phyloP scores from a whole-genome alignment of 257 asterid genomes.

The Penstemon barbatus region DNA sequence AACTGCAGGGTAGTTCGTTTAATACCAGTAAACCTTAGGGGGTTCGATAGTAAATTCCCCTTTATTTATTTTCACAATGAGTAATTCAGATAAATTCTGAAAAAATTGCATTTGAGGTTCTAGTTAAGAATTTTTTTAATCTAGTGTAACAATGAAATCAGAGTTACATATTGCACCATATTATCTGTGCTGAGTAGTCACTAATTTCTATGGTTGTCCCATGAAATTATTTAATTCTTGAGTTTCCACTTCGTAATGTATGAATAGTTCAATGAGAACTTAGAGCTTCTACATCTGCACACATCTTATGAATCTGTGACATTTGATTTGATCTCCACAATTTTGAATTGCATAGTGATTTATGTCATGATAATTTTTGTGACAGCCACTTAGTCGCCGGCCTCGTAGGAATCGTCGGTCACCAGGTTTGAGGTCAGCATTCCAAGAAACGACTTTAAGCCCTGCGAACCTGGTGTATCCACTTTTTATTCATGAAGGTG shows the following conservation, averaged over 20 bases:
- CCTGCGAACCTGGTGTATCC: conserved; percentile 97
- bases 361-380: conserved; percentile 25
- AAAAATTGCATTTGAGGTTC: neutral
- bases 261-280: neutral
- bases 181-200: neutral
- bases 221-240: neutral
- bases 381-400: conserved; percentile 66
- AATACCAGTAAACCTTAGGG: too few relatives aligned
- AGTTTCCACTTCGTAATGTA: neutral
- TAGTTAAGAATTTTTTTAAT: neutral
- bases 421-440: conserved; percentile 73
- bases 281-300: neutral
- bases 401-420: conserved; percentile 93
- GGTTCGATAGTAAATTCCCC: too few relatives aligned
- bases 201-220: neutral
- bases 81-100: conserved; percentile 4
- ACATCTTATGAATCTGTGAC: neutral
- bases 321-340: neutral
- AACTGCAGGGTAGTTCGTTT: too few relatives aligned
- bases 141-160: neutral
- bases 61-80: neutral
- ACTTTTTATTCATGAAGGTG: conserved; percentile 95
- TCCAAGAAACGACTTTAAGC: conserved; percentile 83
- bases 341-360: neutral
- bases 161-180: neutral